Percentiles rank a stretch among this genome's conserved stretches.
Evolutionary conservation across 495 filamentous ascomycete species (phyloP).

Genomic region (Penicillium atrosanguineum): DNA sequence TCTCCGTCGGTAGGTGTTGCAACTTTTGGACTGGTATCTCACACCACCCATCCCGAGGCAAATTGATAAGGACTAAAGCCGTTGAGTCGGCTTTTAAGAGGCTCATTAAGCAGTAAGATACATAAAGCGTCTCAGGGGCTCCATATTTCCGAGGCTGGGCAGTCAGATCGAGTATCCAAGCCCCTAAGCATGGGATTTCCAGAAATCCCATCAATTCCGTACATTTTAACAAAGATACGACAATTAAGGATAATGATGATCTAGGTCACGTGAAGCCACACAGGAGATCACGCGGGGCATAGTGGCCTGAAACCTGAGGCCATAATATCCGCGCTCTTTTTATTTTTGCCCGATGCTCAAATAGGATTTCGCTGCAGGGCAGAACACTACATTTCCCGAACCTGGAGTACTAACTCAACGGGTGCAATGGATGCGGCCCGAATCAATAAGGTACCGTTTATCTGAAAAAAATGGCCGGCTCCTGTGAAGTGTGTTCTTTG

Average conservation of each 20-base stretch:
- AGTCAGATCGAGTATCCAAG: too few species aligned
- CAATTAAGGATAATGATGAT: background rate
- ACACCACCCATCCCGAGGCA: too few species aligned
- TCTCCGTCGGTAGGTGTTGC: too few species aligned
- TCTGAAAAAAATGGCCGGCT: conserved; percentile 27
- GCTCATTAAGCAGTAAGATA: too few species aligned
- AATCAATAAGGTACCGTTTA: conserved; percentile 1
- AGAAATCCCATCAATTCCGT: background rate
- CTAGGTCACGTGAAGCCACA: background rate
- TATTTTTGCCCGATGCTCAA: background rate
- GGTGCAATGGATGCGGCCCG: conserved; percentile 10
- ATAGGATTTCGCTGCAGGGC: background rate
- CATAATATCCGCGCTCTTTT: background rate
- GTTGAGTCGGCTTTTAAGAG: too few species aligned
- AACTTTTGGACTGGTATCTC: too few species aligned
- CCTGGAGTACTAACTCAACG: background rate
- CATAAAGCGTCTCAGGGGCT: too few species aligned
- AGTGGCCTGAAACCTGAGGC: background rate
- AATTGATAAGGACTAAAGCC: too few species aligned
- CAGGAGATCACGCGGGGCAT: background rate
- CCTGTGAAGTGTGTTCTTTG: conserved; percentile 58
- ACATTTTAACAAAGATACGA: too few species aligned
- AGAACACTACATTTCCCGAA: background rate
- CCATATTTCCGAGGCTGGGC: too few species aligned
- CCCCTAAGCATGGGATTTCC: background rate